These are phyloP conservation scores for Podospora pseudoanserina DNA, from an alignment of 495 filamentous ascomycete genomes.

Conservation along the genomic window DNA sequence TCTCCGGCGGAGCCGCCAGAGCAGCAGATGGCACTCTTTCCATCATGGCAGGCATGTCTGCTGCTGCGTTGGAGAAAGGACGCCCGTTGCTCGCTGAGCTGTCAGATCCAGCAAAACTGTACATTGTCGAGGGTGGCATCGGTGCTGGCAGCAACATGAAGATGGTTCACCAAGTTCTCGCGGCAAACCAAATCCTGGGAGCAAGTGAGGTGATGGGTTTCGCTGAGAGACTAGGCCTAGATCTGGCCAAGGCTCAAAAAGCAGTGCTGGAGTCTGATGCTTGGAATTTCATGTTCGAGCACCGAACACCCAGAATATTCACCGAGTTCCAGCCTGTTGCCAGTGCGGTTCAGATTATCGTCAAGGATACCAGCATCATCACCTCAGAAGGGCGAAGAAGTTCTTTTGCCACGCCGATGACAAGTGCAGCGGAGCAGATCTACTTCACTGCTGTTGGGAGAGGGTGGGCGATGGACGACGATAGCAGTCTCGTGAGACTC, in stretches of 20 bases:
- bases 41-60: conserved; percentile 70
- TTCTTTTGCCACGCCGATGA: conserved; percentile 66
- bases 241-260: conserved; percentile 55
- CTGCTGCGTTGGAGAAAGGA: conserved; percentile 55
- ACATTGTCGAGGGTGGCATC: conserved; percentile 68
- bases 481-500: conserved; percentile 64
- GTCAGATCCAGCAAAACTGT: conserved; percentile 59
- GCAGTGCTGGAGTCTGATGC: conserved; percentile 57
- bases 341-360: conserved; percentile 70
- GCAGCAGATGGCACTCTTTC: conserved; percentile 75
- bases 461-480: conserved; percentile 64
- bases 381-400: conserved; percentile 60
- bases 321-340: conserved; percentile 63
- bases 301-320: conserved; percentile 67
- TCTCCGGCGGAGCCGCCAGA: conserved; percentile 71
- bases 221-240: conserved; percentile 62
- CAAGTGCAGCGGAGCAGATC: conserved; percentile 65
- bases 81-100: conserved; percentile 60
- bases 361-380: conserved; percentile 80
- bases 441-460: conserved; percentile 58
- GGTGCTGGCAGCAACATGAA: conserved; percentile 84
- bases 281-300: conserved; percentile 80
- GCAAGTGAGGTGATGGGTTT: conserved; percentile 72
- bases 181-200: conserved; percentile 70
- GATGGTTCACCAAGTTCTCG: conserved; percentile 80